Evolutionary conservation across 2,329 filamentous ascomycete genomes (phyloP), one percentile per base, ranked within the genome.

Genomic region (Aspergillus piperis): DNA sequence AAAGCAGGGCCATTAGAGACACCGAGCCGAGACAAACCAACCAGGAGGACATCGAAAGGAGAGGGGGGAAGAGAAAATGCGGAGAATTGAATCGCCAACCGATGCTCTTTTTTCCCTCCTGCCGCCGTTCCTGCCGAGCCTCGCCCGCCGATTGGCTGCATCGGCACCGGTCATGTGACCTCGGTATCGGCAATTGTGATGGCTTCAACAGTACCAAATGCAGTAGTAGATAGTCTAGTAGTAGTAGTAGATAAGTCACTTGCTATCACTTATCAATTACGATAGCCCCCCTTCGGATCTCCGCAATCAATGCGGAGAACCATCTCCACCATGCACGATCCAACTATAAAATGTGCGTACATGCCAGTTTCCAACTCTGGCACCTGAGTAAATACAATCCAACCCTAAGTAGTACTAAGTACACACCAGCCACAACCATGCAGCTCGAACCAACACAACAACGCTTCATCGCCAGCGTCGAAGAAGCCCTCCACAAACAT

Each of bases 381-480:
- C n/a, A 25, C 21, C 8, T 27, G 10, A 19, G 8, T 42, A 19
- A 19, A 19, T 42, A 42, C 39, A 19, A 42, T 42, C 0, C 2
- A 42, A 7, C 39, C n/a, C 17, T n/a, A 25, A 8, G 3, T 8
- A 27, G 3, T 23, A 49, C 44, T 15, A 4, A 49, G 11, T 21
- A 36, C 10, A 44, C 13, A 23, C 41, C 19, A 19, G 3, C 8
- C 41, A 23, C 17, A 50, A 66, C 21, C 39, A 71, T 73, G 71
- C 63, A 67, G 23, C 55, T 70, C 27, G 53, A 65, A 41, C 58
- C 63, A 48, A 64, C 66, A 6, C 70, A 71, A 41, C 50, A 64
- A 50, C 64, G 54, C n/a, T 67, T 69, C 17, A 65, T 73, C 30
- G 60, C 66, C 19, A 65, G 58, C 47, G 68, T 71, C 7, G 67